These are phyloP conservation scores for Fusarium clavum DNA, from an alignment of 2,329 filamentous ascomycete species.

Conservation along the genomic window DNA sequence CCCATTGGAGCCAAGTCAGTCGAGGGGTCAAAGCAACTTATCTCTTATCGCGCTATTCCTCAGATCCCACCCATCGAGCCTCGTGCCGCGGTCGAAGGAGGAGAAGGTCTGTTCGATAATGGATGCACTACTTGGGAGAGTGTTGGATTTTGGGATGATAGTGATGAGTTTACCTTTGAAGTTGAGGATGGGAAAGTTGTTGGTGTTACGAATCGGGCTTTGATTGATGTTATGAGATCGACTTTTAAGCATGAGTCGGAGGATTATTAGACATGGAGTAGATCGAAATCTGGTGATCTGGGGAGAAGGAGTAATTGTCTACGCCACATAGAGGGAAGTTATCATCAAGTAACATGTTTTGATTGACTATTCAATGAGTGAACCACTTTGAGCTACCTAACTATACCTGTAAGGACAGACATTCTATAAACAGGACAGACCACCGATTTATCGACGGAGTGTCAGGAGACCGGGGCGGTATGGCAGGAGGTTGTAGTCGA, in stretches of 20 bases:
- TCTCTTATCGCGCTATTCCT: conserved; percentile 8
- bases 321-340: not conserved
- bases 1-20: not conserved
- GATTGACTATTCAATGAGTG: not conserved
- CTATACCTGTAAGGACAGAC: not conserved
- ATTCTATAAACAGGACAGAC: not conserved
- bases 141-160: not conserved
- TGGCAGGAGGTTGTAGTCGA: conserved; percentile 55
- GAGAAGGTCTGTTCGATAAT: conserved; percentile 11
- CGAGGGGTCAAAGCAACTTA: not conserved
- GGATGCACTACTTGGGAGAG: not conserved
- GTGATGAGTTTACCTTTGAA: conserved; percentile 18
- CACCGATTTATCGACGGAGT: not conserved
- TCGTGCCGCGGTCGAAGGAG: conserved; percentile 7
- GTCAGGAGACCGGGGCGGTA: conserved; percentile 33
- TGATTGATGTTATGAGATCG: not conserved
- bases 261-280: not conserved
- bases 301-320: not conserved
- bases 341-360: not conserved
- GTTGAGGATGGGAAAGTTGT: not conserved
- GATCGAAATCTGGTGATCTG: not conserved
- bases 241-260: not conserved
- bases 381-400: not conserved
- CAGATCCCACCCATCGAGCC: not conserved
- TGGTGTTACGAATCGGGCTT: not conserved